Conservation (phyloP, 2,329 filamentous ascomycete genomes). For the Phoma sp. region DNA sequence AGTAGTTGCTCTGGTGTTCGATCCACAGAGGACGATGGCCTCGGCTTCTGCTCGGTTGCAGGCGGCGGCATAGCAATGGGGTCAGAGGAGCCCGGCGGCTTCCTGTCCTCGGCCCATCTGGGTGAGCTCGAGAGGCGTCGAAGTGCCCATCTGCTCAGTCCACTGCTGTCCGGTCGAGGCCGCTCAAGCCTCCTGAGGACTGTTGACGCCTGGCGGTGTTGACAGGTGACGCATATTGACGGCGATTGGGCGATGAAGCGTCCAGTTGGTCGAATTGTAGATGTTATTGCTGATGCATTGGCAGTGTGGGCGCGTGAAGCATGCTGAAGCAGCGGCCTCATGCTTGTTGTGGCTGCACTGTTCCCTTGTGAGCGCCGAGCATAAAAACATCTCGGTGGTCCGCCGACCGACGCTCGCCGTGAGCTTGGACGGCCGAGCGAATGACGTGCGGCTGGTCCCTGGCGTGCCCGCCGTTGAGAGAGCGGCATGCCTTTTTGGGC, state of each 20-base stretch:
- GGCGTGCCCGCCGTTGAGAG: slow-evolving; percentile 7
- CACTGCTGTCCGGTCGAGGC: slow-evolving; percentile 9
- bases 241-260: slow-evolving; percentile 16
- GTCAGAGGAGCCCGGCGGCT: slow-evolving; percentile 18
- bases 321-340: slow-evolving; percentile 51
- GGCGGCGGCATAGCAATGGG: slow-evolving; percentile 32
- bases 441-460: slow-evolving; percentile 22
- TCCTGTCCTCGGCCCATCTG: slow-evolving; percentile 29
- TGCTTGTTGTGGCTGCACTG: slow-evolving; percentile 32
- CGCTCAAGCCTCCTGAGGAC: slow-evolving; percentile 4
- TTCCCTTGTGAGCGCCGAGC: slow-evolving; percentile 33
- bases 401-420: slow-evolving; percentile 23
- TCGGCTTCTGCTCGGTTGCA: slow-evolving; percentile 18
- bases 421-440: slow-evolving; percentile 38
- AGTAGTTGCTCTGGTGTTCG: slow-evolving; percentile 19
- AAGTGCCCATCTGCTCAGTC: slow-evolving; percentile 8
- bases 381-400: slow-evolving; percentile 26
- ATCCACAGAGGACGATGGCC: slow-evolving; percentile 10
- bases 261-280: slow-evolving; percentile 20
- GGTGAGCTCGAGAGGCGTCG: slow-evolving; percentile 29
- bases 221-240: slow-evolving; percentile 39
- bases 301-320: slow-evolving; percentile 43
- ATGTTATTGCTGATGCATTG: slow-evolving; percentile 22
- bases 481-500: slow-evolving; percentile 11
- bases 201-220: slow-evolving; percentile 34